Percentiles rank a stretch among this genome's conserved stretches.
Evolutionary conservation across 345 rosid genomes (phyloP).

Genomic region (Brassica carinata): DNA sequence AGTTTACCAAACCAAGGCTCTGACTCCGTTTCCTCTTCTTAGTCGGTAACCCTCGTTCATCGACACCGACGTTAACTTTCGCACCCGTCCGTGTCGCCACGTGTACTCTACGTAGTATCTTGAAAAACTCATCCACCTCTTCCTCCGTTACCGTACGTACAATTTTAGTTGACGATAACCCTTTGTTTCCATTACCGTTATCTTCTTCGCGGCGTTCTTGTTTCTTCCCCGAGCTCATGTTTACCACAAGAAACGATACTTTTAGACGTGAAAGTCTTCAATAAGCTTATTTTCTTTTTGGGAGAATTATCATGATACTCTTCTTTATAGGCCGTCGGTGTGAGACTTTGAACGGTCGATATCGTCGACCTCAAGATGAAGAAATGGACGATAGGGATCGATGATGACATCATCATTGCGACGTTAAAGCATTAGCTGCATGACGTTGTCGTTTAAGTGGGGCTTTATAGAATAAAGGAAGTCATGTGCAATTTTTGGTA

Average conservation of each 20-base stretch:
- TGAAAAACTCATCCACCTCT: constrained; percentile 45
- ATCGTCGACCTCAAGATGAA: constrained; percentile 1
- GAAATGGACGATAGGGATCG: constrained; percentile 27
- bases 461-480: constrained; percentile 26
- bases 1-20: not conserved
- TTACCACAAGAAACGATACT: constrained; percentile 2
- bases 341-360: constrained; percentile 5
- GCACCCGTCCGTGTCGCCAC: constrained; percentile 26
- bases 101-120: constrained; percentile 42
- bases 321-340: constrained; percentile 32
- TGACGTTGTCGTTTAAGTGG: constrained; percentile 21
- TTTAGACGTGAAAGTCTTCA: not conserved
- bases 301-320: not conserved
- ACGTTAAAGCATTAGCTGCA: constrained; percentile 10
- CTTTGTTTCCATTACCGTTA: constrained; percentile 20
- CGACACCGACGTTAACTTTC: constrained; percentile 33
- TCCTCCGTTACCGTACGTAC: constrained; percentile 43
- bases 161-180: not conserved
- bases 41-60: constrained; percentile 24
- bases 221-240: constrained; percentile 25
- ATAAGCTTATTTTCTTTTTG: not conserved
- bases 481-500: constrained; percentile 28
- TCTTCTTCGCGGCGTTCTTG: constrained; percentile 10
- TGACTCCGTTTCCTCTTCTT: constrained; percentile 45
- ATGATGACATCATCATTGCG: constrained; percentile 21